Base-by-base conservation (phyloP, 1,284 basidiomycete genomes). In the Melampsora americana region DNA sequence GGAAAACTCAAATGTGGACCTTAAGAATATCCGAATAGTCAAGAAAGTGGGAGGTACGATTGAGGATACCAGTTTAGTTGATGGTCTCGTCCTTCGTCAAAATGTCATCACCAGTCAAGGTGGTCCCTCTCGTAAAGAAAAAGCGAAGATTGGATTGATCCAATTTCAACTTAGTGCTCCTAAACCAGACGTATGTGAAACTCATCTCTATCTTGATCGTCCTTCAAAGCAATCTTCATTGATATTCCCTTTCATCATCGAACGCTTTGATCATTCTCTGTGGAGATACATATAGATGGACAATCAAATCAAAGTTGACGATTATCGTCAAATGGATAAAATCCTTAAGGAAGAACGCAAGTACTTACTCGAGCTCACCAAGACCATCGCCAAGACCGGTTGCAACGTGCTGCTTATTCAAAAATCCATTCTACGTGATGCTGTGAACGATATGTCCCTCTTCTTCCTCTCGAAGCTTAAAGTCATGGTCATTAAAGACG, bases 241-340 rank as follows among this genome's bases (percentile, higher is more conserved):
- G n/a, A n/a, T n/a, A n/a, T n/a, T n/a, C n/a, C n/a, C n/a, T n/a
- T n/a, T n/a, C n/a, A n/a, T n/a, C n/a, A n/a, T n/a, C n/a, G n/a
- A n/a, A n/a, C n/a, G 1, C 18, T 26, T 66, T 53, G 64, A 53
- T 44, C 39, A 66, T n/a, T n/a, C n/a, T n/a, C n/a, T n/a, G n/a
- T n/a, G n/a, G n/a, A n/a, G n/a, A n/a, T 16, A 53, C 35, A 11
- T 32, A 44, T 79, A 96, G 93, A 99, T 99, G 96, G 96, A 99
- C 85, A 99, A 99, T 86, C 97, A 96, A 48, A 95, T 99, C 65
- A 91, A 99, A 61, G 97, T 99, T 80, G 99, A 97, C 81, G 95
- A 99, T 85, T 99, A 99, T 86, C 90, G 96, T 50, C 96, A 99
- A 85, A 99, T 99, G 95, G 96, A 99, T 87, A 98, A 97, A 84